Evolutionary conservation across 202 grass and related monocot species (phyloP).

Genomic region (Carex sylvatica): DNA sequence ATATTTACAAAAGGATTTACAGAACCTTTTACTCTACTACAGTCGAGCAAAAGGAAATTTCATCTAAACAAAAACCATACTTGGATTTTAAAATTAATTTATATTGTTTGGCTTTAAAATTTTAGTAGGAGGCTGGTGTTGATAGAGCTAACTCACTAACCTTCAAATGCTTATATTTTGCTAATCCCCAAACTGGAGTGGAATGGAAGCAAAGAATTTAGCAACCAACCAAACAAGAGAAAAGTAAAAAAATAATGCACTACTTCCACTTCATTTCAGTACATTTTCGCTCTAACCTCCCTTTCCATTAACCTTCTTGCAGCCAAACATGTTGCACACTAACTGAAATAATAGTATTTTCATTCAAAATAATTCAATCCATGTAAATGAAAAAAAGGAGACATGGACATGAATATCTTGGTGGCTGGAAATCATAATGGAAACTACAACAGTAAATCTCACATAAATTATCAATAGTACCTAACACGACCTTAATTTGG

Average conservation of each 20-base stretch:
- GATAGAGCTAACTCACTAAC: background rate
- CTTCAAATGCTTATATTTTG: background rate
- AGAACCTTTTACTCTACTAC: background rate
- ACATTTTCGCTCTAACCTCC: background rate
- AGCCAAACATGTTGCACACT: background rate
- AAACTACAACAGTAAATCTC: constrained; percentile 15
- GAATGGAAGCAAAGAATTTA: constrained; percentile 6
- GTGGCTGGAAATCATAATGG: constrained; percentile 18
- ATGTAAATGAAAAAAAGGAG: constrained; percentile 23
- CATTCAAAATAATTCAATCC: constrained; percentile 5
- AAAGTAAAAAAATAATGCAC: background rate
- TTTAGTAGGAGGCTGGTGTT: background rate
- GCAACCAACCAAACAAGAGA: background rate
- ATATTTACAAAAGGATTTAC: background rate
- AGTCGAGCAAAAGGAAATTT: background rate
- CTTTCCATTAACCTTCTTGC: background rate
- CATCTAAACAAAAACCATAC: background rate
- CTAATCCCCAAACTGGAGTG: background rate
- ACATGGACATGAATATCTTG: constrained; percentile 9
- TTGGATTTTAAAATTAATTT: background rate
- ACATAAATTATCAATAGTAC: background rate
- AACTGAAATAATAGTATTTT: constrained; percentile 7
- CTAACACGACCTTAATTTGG: constrained; percentile 5
- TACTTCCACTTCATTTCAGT: background rate
- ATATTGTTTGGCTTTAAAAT: background rate